Evolutionary conservation across 306 rosid genomes (phyloP), one percentile per base, ranked within the genome.

Genomic region (Alnus glutinosa): DNA sequence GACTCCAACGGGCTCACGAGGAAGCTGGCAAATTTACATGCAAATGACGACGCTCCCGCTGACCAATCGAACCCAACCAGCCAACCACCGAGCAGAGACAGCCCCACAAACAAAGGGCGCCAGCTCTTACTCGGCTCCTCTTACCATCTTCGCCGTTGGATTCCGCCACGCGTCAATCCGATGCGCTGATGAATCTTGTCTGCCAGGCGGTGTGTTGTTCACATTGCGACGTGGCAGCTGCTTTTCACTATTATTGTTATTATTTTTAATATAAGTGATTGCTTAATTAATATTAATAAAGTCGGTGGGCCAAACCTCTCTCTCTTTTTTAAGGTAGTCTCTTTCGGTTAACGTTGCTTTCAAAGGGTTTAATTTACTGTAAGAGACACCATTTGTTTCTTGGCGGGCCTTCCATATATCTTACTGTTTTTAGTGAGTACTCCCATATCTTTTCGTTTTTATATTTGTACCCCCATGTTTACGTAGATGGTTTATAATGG

Each of bases 151-250:
- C 55, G 57, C 71, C 78, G 42, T 71, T 63, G 7, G 61, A 62
- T 82, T n/a, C 58, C 9, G 36, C 73, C 87, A 79, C 49, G 76
- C 61, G 84, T 77, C 84, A 13, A 3, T 2, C 7, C 16, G 18
- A 4, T 30, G 7, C 15, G 4, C 28, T 2, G 1, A 3, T 57
- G 77, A 49, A 52, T 28, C 52, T 13, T 32, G 63, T 30, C 55
- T 14, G 54, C 19, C 15, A 37, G 28, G 83, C 39, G 69, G 66
- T 71, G 70, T 32, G 63, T 1, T 79, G 71, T 52, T 61, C 14
- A 44, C 14, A 34, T 44, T 23, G 48, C 54, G 76, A 79, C 77
- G 78, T 75, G 83, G 74, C 51, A 74, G 77, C 70, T 74, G 70
- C 59, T 78, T 57, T 67, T 13, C 70, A 23, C 16, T 66, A 47